Conservation (phyloP, 768 basidiomycete species). For the Rossbeevera mucosa region DNA sequence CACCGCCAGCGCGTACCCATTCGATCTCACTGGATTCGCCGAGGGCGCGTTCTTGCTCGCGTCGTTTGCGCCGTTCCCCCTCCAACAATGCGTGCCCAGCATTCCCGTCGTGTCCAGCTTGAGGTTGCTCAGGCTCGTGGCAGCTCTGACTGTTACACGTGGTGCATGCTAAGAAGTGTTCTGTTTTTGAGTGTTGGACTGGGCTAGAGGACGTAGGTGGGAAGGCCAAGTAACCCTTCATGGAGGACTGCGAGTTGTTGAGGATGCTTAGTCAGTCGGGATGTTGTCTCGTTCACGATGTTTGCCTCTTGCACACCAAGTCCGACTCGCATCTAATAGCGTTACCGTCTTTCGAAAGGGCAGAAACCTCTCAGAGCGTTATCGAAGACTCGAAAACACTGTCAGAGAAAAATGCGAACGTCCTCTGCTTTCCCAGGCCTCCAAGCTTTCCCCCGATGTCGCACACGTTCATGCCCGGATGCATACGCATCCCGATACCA, state of each 20-base stretch:
- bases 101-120: not conserved
- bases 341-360: slow-evolving; percentile 34
- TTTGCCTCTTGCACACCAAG: not conserved
- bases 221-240: slow-evolving; percentile 26
- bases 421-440: slow-evolving; percentile 16
- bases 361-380: slow-evolving; percentile 57
- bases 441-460: not conserved
- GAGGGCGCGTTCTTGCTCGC: slow-evolving; percentile 37
- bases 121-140: not conserved
- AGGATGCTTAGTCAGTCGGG: not conserved
- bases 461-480: not conserved
- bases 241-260: not conserved
- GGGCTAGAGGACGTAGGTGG: slow-evolving; percentile 9
- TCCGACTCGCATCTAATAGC: slow-evolving; percentile 7
- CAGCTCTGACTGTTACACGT: not conserved
- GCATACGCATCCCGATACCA: slow-evolving; percentile 6
- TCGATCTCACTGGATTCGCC: slow-evolving; percentile 49
- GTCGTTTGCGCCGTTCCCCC: slow-evolving; percentile 17
- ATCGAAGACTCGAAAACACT: slow-evolving; percentile 50
- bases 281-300: slow-evolving; percentile 6
- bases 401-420: slow-evolving; percentile 42
- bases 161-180: not conserved
- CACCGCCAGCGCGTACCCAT: slow-evolving; percentile 57
- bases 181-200: not conserved
- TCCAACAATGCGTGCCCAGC: slow-evolving; percentile 1